Evolutionary conservation across 2,329 filamentous ascomycete genomes (phyloP), one percentile per base, ranked within the genome.

Genomic region (Colletotrichum karsti): DNA sequence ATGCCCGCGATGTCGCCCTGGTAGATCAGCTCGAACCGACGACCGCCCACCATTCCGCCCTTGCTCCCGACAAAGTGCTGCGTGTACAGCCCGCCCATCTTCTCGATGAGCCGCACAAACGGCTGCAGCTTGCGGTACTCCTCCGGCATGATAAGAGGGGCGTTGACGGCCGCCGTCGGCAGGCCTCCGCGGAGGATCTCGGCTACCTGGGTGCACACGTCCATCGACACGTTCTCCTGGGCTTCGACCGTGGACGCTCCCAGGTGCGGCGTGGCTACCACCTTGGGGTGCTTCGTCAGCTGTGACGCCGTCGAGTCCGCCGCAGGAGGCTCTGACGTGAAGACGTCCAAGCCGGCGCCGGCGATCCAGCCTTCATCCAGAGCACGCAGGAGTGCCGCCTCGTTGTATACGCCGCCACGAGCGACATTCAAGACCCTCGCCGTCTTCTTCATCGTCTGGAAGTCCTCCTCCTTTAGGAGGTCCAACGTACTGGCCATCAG

Each of bases 201-300:
- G 0, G 92, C 84, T 12, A 95, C 92, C 79, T 96, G 93, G 35
- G 91, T 90, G 77, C 93, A 95, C 8, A 95, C 93, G 73, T 95
- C 93, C 70, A 95, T 87, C 1, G 91, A 93, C 4, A 95, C 93
- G 69, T 94, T 95, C 74, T 95, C 92, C 77, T 96, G 93, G 0
- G 93, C 93, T 83, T 96, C 93, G 35, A 92, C 86, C 0, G 93
- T 96, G 0, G 90, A 93, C 0, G 93, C 93, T 7, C 93, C 93
- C 0, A 96, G 84, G 77, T 96, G 93, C 1, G 93, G 93, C 7
- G 93, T 95, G 1, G 90, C 90, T 2, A 95, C 90, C 1, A 94
- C 92, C 71, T 88, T 91, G 1, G 90, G 87, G 72, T 95, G 93
- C 9, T 83, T 84, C 63, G 92, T 87, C 8, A 96, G 82, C 48